Base-by-base conservation (phyloP, 768 basidiomycete species). In the Serendipita vermifera region DNA sequence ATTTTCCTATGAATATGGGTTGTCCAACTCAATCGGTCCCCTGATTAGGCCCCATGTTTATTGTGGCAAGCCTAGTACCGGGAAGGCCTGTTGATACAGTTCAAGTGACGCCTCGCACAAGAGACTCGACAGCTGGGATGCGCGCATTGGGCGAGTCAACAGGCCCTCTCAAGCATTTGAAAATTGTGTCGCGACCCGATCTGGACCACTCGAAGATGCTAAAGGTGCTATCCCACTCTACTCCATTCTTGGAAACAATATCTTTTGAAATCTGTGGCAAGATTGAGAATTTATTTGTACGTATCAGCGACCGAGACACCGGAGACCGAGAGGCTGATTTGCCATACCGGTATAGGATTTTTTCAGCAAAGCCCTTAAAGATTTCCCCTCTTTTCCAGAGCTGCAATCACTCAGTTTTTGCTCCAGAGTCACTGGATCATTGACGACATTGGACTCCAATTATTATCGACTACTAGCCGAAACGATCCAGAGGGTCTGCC, bases 191-290 rank as follows among this genome's bases (percentile, higher is more conserved):
- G 24, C 17, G 46, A 22, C 46, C 46, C 17, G 46, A 51, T 9
- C 46, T 51, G 20, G 46, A 51, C 27, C 46, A 51, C 31, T 15
- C n/a, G 20, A 15, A 15, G 5, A 20, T 51, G 5, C 46, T 51
- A 15, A 29, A 15, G 46, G 29, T 51, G 15, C 17, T 51, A 7
- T 20, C 46, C 46, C 15, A 29, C n/a, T 51, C 27, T 7, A 51
- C 24, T 26, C 46, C 46, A 51, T 15, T 15, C 7, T n/a, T 43
- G 9, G 46, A 51, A 29, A 51, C 22, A n/a, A 51, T 51, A 9
- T 20, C 46, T 9, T 51, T 51, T 51, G 46, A 51, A n/a, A 20
- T 51, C 46, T 51, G 46, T 51, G 46, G n/a, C 17, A 17, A 51
- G n/a, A 29, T 51, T 3, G 20, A 20, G 20, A 29, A 51, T 51